Base-by-base conservation (phyloP, 2,329 filamentous ascomycete genomes). In the Fusarium sp. region DNA sequence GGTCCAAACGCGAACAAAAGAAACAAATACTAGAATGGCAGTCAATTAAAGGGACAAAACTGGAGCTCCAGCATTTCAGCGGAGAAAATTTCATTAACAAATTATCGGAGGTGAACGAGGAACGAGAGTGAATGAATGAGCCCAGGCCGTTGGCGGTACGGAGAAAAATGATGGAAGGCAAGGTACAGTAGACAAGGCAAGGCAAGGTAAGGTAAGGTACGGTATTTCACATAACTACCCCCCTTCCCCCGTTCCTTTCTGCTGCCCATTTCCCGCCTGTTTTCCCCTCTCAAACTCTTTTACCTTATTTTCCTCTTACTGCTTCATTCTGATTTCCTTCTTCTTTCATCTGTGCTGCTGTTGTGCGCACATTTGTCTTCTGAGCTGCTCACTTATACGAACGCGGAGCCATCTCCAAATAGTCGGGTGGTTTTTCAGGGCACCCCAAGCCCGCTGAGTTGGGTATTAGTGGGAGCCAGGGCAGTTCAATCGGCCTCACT, bases 151-250 rank as follows among this genome's bases (percentile, higher is more conserved):
- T 66, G 55, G 67, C 56, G 55, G 67, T 70, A 71, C 67, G 64
- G 68, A 71, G 68, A 65, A 65, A 71, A 67, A 37, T 4, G 34
- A 37, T 37, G 34, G 73, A 47, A 47, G 22, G 25, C 18, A 46
- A 37, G 32, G 32, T 41, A 53, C 20, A 25, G 49, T 53, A 42
- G 69, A 67, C 65, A 64, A 57, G 51, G 61, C 14, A 62, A 62
- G 57, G 71, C 54, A 37, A 37, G 34, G 34, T 12, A n/a, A n/a
- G 34, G 18, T 37, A 71, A 69, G 66, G 70, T 64, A 73, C 67
- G 63, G 74, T 76, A 74, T 76, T 76, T 78, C 78, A 77, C 77
- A 79, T 79, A 80, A 77, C 77, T 79, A 76, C 75, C 77, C 77
- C 76, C 77, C 75, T 75, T 76, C 73, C 77, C 78, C 77, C 77